Conservation (phyloP, 2,329 filamentous ascomycete species). For the Akanthomyces uredinophilus region DNA sequence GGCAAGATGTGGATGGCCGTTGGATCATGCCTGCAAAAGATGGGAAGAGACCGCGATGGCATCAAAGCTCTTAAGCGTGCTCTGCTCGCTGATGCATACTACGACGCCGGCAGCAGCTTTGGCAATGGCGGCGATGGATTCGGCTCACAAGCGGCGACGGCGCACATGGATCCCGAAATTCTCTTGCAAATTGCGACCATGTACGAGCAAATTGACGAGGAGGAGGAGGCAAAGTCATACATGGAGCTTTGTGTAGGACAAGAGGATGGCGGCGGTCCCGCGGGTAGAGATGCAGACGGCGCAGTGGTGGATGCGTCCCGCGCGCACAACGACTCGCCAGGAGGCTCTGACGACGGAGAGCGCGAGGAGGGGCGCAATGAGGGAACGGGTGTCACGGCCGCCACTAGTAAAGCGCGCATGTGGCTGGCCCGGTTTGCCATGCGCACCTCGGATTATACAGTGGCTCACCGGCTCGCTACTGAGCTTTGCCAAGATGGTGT, state of each 20-base stretch:
- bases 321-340: slow-evolving; percentile 51
- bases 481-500: slow-evolving; percentile 94
- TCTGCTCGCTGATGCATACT: slow-evolving; percentile 80
- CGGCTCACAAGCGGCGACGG: slow-evolving; percentile 44
- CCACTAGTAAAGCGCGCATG: slow-evolving; percentile 86
- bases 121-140: slow-evolving; percentile 41
- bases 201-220: slow-evolving; percentile 75
- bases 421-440: slow-evolving; percentile 88
- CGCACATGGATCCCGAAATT: slow-evolving; percentile 80
- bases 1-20: slow-evolving; percentile 99
- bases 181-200: slow-evolving; percentile 84
- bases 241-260: slow-evolving; percentile 96
- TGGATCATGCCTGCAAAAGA: slow-evolving; percentile 84
- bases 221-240: slow-evolving; percentile 78
- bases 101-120: slow-evolving; percentile 59
- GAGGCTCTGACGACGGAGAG: slow-evolving; percentile 32
- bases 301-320: slow-evolving; percentile 44
- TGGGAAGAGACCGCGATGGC: slow-evolving; percentile 79
- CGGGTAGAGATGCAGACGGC: slow-evolving; percentile 33
- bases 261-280: slow-evolving; percentile 64
- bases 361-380: slow-evolving; percentile 33
- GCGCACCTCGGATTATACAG: slow-evolving; percentile 65
- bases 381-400: slow-evolving; percentile 80
- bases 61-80: slow-evolving; percentile 95
- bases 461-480: slow-evolving; percentile 75